These are phyloP conservation scores for Rhodotorula sp. DNA, from an alignment of 1,284 basidiomycete species.

Conservation along the genomic window DNA sequence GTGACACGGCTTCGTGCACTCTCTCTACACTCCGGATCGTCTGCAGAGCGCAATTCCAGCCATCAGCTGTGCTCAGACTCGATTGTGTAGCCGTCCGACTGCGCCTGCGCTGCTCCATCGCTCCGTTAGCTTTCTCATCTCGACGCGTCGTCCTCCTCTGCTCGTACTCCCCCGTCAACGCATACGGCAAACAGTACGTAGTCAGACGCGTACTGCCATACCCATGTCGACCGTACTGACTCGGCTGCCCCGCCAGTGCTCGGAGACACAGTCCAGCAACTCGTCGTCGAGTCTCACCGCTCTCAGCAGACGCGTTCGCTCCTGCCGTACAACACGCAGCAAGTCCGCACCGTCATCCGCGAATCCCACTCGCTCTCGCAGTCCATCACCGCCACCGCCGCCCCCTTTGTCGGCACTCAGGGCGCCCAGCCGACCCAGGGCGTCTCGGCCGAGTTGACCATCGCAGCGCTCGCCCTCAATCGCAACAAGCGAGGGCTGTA, in stretches of 20 bases:
- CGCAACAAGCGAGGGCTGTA: constrained; percentile 91
- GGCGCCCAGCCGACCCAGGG: constrained; percentile 54
- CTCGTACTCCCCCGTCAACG: no score
- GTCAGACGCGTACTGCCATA: no score
- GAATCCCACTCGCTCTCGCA: constrained; percentile 82
- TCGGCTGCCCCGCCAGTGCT: constrained; percentile 49
- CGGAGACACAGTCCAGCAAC: constrained; percentile 78
- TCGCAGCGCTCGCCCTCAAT: constrained; percentile 81
- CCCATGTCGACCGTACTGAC: not conserved
- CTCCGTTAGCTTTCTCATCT: not conserved
- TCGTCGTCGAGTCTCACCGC: constrained; percentile 79
- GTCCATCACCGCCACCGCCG: constrained; percentile 49
- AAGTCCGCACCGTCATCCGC: constrained; percentile 79
- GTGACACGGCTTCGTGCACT: no score
- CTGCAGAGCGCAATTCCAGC: no score
- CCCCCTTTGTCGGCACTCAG: constrained; percentile 45
- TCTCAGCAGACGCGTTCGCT: constrained; percentile 78
- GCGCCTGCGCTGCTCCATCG: not conserved
- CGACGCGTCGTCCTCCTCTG: not conserved
- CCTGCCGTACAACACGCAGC: constrained; percentile 85
- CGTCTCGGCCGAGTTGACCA: constrained; percentile 59
- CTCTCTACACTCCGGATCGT: no score
- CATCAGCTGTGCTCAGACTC: no score
- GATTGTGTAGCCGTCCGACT: no score
- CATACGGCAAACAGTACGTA: not conserved